phyloP scores from a whole-genome alignment of 371 early-diverging fungal species.

The Coemansia sp. region DNA sequence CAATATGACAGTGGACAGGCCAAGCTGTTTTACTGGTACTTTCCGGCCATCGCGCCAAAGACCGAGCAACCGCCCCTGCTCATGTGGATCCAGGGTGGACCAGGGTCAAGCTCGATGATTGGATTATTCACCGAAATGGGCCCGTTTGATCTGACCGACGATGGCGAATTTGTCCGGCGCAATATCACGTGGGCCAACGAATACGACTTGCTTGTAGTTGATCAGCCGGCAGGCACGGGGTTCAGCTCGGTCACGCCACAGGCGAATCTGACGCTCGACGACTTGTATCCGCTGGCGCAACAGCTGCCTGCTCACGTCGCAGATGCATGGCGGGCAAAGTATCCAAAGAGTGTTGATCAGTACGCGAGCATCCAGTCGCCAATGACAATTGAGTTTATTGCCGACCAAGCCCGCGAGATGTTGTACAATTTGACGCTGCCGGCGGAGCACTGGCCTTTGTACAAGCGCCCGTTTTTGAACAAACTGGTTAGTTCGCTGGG shows the following conservation, averaged over 20 bases:
- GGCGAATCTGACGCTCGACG: slow-evolving; percentile 37
- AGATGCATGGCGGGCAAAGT: slow-evolving; percentile 25
- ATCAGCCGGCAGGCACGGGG: slow-evolving; percentile 75
- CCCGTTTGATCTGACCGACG: slow-evolving; percentile 62
- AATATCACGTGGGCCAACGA: slow-evolving; percentile 73
- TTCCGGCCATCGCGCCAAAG: slow-evolving; percentile 60
- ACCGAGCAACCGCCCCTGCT: slow-evolving; percentile 64
- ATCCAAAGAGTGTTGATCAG: slow-evolving; percentile 20
- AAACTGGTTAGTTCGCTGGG: slow-evolving; percentile 57
- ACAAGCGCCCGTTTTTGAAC: slow-evolving; percentile 54
- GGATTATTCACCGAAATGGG: slow-evolving; percentile 72
- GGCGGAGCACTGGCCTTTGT: slow-evolving; percentile 45
- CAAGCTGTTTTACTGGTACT: slow-evolving; percentile 66
- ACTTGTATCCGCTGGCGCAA: slow-evolving; percentile 36
- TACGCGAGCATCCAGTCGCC: slow-evolving; percentile 31
- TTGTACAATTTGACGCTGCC: slow-evolving; percentile 51
- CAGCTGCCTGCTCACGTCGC: slow-evolving; percentile 17
- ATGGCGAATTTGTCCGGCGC: slow-evolving; percentile 58
- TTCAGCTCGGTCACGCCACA: slow-evolving; percentile 46
- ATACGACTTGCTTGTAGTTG: slow-evolving; percentile 69
- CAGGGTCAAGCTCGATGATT: slow-evolving; percentile 72
- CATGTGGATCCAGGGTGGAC: slow-evolving; percentile 73
- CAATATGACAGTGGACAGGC: slow-evolving; percentile 54
- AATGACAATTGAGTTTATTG: slow-evolving; percentile 18
- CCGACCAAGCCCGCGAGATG: slow-evolving; percentile 19